Percentiles rank a stretch among this genome's conserved stretches.
Conservation (phyloP, 768 basidiomycete genomes). For the Ramaria sp. region DNA sequence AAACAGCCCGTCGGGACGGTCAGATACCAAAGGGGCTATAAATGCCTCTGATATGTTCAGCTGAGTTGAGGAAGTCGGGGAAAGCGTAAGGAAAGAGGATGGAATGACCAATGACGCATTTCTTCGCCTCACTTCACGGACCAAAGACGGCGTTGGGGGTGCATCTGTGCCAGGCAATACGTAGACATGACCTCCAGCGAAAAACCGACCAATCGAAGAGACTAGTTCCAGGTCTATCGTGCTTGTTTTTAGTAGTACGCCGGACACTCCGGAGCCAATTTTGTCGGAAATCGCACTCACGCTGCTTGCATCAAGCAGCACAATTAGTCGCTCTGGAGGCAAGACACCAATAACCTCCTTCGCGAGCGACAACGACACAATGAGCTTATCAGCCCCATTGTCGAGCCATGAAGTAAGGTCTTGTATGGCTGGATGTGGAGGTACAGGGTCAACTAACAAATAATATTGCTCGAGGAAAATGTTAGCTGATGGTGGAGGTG, state of each 20-base stretch:
- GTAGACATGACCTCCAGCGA: slow-evolving; percentile 48
- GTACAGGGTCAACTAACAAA: slow-evolving; percentile 44
- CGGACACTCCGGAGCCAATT: slow-evolving; percentile 61
- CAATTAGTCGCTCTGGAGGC: slow-evolving; percentile 59
- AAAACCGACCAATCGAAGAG: slow-evolving; percentile 67
- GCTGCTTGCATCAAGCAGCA: slow-evolving; percentile 66
- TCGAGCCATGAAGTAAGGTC: slow-evolving; percentile 55
- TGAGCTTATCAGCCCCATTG: slow-evolving; percentile 67
- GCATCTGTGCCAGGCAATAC: slow-evolving; percentile 40
- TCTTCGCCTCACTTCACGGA: slow-evolving; percentile 47
- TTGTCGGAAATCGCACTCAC: slow-evolving; percentile 68
- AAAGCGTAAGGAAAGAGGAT: slow-evolving; percentile 54
- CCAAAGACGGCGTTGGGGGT: slow-evolving; percentile 45
- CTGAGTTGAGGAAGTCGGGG: slow-evolving; percentile 38
- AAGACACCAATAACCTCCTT: slow-evolving; percentile 57
- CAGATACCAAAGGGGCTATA: slow-evolving; percentile 70
- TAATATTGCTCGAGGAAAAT: slow-evolving; percentile 29
- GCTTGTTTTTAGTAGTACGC: slow-evolving; percentile 68
- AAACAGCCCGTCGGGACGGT: slow-evolving; percentile 86
- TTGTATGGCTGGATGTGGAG: slow-evolving; percentile 38
- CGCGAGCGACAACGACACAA: slow-evolving; percentile 56
- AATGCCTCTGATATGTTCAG: slow-evolving; percentile 79
- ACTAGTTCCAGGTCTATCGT: slow-evolving; percentile 67
- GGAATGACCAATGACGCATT: slow-evolving; percentile 64
- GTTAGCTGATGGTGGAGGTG: slow-evolving; percentile 21